A percentile compares a stretch with the other conserved stretches of the same genome.
These are phyloP conservation scores for Tolypocladium amazonense DNA, from an alignment of 2,329 filamentous ascomycete genomes.

Conservation along the genomic window DNA sequence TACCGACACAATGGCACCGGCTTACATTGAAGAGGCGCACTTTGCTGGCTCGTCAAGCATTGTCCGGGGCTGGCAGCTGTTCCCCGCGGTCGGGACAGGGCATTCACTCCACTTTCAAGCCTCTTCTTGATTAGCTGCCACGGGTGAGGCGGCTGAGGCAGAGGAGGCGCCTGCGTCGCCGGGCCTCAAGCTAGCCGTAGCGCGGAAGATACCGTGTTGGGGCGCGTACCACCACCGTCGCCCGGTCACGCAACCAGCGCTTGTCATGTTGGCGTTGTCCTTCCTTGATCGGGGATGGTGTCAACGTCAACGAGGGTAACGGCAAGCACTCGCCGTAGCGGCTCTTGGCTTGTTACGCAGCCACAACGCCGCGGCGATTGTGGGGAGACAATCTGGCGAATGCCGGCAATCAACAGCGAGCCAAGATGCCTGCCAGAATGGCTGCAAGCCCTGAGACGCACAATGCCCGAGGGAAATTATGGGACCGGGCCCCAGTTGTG, in stretches of 20 bases:
- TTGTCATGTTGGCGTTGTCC: not conserved
- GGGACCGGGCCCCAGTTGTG: not conserved
- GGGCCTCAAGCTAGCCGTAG: not conserved
- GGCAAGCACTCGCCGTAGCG: not conserved
- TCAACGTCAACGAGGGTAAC: not conserved
- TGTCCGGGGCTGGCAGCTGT: not conserved
- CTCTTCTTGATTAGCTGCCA: constrained; percentile 2
- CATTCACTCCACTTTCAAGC: not conserved
- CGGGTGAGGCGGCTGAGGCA: constrained; percentile 2
- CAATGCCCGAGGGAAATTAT: not conserved
- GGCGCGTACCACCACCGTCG: constrained; percentile 1
- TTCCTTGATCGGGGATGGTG: not conserved
- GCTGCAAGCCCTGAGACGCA: not conserved
- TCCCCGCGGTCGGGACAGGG: not conserved
- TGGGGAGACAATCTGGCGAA: not conserved
- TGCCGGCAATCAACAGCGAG: not conserved
- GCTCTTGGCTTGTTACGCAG: not conserved
- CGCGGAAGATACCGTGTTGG: constrained; percentile 3
- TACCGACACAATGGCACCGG: not conserved
- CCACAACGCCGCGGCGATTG: not conserved
- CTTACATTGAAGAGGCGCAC: not conserved
- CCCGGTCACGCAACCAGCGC: not conserved
- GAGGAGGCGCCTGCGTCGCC: not conserved
- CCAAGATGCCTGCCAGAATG: not conserved
- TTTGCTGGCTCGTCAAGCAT: not conserved